Evolutionary conservation across 1,284 basidiomycete genomes (phyloP), one percentile per base, ranked within the genome.

Genomic region (Rhodotorula sp.): DNA sequence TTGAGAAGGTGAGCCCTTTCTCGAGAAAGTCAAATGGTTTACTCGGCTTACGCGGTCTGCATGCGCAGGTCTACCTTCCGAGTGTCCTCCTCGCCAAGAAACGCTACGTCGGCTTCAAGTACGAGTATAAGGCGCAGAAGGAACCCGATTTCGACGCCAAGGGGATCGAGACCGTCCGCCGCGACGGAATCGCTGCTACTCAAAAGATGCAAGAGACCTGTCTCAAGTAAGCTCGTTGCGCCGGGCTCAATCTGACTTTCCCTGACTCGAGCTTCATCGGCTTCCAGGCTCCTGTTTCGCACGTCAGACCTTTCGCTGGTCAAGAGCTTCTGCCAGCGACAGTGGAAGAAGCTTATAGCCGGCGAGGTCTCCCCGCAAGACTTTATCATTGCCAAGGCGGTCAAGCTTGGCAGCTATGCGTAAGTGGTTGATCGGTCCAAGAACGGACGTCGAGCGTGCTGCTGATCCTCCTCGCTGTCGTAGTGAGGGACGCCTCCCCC

Each of bases 71-170:
- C 6, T 99, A 97, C 80, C 85, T 94, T 63, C 95, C 93, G 3
- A 95, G 91, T 71, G 88, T 98, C 0, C 84, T 99, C 30, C 86
- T 97, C 83, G 93, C 95, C 0, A 99, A 99, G 84, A 98, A 98
- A 79, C 87, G 94, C 71, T 98, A 98, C 77, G 95, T 96, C 15
- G 95, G 95, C 3, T 94, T 91, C 83, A 96, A 95, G 80, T 97
- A 90, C 76, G 96, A 99, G 80, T 85, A 83, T 65, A 85, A 88
- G 0, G 89, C 93, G 72, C 91, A 96, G 24, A 80, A 74, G 2
- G 88, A 90, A 63, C 91, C 94, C 0, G 84, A 83, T 0, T 97
- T 99, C 77, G 95, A 99, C 76, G 96, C 94, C 7, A 98, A 99
- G 81, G 96, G 95, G 0, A 97, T 99, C 69, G 96, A 99, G 82